phyloP scores from a whole-genome alignment of 164 flowering plant species.

The Magnolia changhungtana region DNA sequence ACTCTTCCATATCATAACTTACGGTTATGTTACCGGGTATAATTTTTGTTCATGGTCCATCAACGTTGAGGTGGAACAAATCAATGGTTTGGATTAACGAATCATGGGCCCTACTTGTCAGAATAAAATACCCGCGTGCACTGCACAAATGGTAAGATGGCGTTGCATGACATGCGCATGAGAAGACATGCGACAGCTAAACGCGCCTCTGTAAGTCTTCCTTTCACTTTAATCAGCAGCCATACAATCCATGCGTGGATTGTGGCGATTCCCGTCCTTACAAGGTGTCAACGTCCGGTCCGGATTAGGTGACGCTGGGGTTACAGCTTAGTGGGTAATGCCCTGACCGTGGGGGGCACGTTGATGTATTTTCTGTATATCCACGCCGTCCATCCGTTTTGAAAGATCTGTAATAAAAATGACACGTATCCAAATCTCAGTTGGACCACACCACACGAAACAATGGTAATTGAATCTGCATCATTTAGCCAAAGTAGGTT shows the following conservation, averaged over 20 bases:
- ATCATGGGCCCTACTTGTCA: not conserved
- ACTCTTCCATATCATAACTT: no score
- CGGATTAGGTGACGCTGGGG: no score
- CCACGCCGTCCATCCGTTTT: no score
- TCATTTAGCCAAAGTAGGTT: no score
- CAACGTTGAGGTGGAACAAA: not conserved
- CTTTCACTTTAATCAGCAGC: not conserved
- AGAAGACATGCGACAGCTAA: not conserved
- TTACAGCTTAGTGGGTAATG: no score
- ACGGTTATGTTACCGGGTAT: not conserved
- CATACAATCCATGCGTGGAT: conserved; percentile 1
- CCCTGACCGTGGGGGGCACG: no score
- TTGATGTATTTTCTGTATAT: no score
- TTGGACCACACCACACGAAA: no score
- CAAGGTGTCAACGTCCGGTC: not conserved
- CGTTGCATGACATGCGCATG: not conserved
- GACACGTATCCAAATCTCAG: no score
- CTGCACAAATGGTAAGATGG: not conserved
- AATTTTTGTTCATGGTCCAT: not conserved
- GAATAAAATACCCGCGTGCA: not conserved
- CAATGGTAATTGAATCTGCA: no score
- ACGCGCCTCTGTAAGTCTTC: not conserved
- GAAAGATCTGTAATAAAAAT: no score
- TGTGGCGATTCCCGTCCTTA: not conserved
- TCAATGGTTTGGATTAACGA: not conserved